A percentile compares a stretch with the other conserved stretches of the same genome.
These are phyloP conservation scores for Persicaria maculosa DNA, from an alignment of 148 eudicot species.

Conservation along the genomic window DNA sequence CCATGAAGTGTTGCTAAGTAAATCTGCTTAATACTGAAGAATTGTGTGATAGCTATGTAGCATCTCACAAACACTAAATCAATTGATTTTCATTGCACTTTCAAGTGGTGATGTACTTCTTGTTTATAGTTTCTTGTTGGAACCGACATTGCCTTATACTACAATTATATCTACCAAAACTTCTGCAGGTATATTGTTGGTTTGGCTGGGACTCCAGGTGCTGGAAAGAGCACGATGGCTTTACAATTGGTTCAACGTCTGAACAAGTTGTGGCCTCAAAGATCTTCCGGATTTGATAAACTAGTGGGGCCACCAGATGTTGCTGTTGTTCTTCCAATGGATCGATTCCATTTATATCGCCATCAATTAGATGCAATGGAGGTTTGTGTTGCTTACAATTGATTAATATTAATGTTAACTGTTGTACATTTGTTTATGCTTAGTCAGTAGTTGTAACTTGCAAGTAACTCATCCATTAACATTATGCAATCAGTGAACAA, in stretches of 20 bases:
- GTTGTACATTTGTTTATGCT: neutral
- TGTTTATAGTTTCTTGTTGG: neutral
- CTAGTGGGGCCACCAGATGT: conserved; percentile 59
- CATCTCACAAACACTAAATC: too few species aligned
- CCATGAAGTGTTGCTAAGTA: too few species aligned
- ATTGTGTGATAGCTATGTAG: too few species aligned
- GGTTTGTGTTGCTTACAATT: conserved; percentile 32
- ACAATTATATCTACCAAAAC: neutral
- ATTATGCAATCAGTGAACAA: neutral
- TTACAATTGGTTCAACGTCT: conserved; percentile 65
- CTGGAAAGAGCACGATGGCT: conserved; percentile 95
- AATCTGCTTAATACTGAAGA: too few species aligned
- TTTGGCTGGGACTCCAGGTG: conserved; percentile 96
- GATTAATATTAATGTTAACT: neutral
- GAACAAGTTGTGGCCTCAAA: conserved; percentile 75
- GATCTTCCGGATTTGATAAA: conserved; percentile 51
- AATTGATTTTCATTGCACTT: too few species aligned
- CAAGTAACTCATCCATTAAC: neutral
- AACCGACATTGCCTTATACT: neutral
- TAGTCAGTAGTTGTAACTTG: neutral
- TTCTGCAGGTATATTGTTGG: conserved; percentile 80
- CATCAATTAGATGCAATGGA: conserved; percentile 89
- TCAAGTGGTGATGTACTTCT: too few species aligned
- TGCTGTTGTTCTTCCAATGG: conserved; percentile 90
- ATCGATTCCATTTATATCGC: conserved; percentile 97